A percentile compares a stretch with the other conserved stretches of the same genome.
phyloP scores from a whole-genome alignment of 257 asterid species.

The Solanum medicagineum region DNA sequence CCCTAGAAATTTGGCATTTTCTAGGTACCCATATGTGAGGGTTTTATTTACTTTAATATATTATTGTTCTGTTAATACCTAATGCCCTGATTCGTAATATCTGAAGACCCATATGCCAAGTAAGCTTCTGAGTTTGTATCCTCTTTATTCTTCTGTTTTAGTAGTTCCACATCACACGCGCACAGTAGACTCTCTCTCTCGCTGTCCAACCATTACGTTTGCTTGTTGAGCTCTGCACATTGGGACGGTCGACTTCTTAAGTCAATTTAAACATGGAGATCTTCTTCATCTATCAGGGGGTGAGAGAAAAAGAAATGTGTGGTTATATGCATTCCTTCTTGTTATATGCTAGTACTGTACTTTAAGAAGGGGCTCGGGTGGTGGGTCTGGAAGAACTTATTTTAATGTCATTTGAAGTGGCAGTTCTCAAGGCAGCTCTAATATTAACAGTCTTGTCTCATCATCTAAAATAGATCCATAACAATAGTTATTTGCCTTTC shows the following conservation, averaged over 20 bases:
- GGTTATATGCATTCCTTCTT: background rate
- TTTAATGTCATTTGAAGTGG: background rate
- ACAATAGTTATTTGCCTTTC: background rate
- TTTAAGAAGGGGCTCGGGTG: background rate
- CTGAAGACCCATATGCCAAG: background rate
- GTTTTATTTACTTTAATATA: background rate
- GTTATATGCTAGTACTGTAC: background rate
- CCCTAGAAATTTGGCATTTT: background rate
- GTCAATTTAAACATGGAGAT: background rate
- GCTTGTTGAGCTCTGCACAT: background rate
- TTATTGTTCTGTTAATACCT: background rate
- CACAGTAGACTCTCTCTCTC: background rate
- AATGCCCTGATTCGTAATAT: background rate
- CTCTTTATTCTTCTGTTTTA: background rate
- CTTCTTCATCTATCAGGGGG: background rate
- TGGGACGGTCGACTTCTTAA: background rate
- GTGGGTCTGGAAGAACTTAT: background rate
- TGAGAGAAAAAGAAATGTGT: background rate
- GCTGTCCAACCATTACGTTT: background rate
- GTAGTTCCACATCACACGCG: background rate
- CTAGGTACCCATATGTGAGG: background rate
- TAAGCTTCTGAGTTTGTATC: background rate
- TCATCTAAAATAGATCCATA: background rate
- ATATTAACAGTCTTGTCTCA: background rate
- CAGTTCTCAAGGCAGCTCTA: background rate